Evolutionary conservation across 768 basidiomycete genomes (phyloP).

Genomic region (Filobasidium wieringae): DNA sequence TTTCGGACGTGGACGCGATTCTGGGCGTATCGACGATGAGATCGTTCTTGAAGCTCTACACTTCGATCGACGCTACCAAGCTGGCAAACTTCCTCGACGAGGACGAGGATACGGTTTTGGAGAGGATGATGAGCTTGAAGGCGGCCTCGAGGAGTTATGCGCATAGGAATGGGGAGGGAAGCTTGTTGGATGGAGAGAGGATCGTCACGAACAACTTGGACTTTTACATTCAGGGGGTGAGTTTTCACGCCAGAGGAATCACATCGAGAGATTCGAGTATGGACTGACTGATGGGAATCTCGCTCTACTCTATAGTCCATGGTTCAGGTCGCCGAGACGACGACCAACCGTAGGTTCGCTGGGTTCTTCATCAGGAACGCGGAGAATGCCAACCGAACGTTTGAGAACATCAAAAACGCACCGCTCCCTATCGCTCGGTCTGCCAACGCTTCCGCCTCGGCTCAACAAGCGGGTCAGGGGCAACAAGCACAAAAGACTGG

Average conservation of each 20-base stretch:
- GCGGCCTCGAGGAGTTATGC: slow-evolving; percentile 59
- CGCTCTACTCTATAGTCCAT: slow-evolving; percentile 54
- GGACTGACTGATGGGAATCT: slow-evolving; percentile 1
- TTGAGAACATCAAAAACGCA: slow-evolving; percentile 58
- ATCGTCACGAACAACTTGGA: slow-evolving; percentile 87
- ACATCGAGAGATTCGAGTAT: not conserved
- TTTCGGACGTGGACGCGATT: slow-evolving; percentile 65
- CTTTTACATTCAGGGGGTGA: slow-evolving; percentile 85
- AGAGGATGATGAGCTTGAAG: slow-evolving; percentile 96
- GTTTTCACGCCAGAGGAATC: slow-evolving; percentile 24
- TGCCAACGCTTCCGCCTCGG: not conserved
- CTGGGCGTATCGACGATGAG: slow-evolving; percentile 70
- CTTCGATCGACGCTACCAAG: slow-evolving; percentile 80
- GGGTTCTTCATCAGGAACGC: slow-evolving; percentile 88
- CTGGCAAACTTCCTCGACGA: slow-evolving; percentile 76
- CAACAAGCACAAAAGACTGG: not conserved
- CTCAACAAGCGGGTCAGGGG: not conserved
- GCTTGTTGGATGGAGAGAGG: slow-evolving; percentile 66
- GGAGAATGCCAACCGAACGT: slow-evolving; percentile 75
- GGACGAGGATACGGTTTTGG: slow-evolving; percentile 77
- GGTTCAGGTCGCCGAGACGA: slow-evolving; percentile 92
- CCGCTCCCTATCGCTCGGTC: slow-evolving; percentile 44
- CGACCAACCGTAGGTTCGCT: slow-evolving; percentile 81
- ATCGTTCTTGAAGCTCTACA: slow-evolving; percentile 89
- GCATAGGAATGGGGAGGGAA: slow-evolving; percentile 40